A percentile compares a stretch with the other conserved stretches of the same genome.
phyloP scores from a whole-genome alignment of 2,329 filamentous ascomycete genomes.

The Talaromyces albobiverticillius region DNA sequence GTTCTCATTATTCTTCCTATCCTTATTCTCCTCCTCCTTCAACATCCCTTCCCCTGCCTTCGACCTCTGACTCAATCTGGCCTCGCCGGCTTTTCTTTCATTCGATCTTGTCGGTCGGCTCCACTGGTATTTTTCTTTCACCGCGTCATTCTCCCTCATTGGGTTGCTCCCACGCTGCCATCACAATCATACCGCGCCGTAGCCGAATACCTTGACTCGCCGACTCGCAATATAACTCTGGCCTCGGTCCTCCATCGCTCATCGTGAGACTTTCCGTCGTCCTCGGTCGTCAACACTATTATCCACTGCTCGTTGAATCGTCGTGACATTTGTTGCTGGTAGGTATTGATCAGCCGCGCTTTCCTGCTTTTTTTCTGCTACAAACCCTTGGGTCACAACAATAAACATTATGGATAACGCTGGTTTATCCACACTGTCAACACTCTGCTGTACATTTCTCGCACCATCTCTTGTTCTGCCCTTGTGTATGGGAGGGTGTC shows the following conservation, averaged over 20 bases:
- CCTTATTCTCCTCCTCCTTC: background rate
- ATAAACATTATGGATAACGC: no score
- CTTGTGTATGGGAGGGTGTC: no score
- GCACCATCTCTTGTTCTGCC: no score
- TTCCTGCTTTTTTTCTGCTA: background rate
- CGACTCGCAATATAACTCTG: background rate
- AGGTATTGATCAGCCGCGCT: background rate
- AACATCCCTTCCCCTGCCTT: background rate
- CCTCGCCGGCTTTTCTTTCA: background rate
- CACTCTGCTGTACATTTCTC: no score
- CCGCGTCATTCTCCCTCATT: constrained; percentile 12
- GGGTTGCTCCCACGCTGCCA: constrained; percentile 6
- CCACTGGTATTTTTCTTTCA: constrained; percentile 12
- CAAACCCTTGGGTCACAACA: background rate
- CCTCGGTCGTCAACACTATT: background rate
- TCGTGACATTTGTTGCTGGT: background rate
- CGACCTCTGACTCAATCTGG: background rate
- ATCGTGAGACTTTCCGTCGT: background rate
- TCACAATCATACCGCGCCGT: constrained; percentile 11
- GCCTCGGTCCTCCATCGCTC: background rate
- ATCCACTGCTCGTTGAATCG: background rate
- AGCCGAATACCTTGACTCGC: background rate
- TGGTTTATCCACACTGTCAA: no score
- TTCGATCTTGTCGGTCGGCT: constrained; percentile 5
- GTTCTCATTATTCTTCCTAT: background rate